Conservation (phyloP, 1,139 yeast genomes). For the Williopsis jadinii region DNA sequence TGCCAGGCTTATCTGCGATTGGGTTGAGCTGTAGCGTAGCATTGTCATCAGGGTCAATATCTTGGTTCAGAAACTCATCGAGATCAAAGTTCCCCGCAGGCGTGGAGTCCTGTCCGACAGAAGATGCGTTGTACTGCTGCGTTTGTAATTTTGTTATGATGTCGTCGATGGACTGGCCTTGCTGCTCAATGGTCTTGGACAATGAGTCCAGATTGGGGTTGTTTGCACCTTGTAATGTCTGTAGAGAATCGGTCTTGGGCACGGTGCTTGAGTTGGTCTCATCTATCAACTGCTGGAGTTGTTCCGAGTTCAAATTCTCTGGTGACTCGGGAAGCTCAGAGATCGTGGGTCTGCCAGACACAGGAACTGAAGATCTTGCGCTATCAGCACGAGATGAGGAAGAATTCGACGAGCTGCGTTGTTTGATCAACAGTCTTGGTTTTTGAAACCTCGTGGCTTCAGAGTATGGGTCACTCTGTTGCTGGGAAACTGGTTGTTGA, state of each 20-base stretch:
- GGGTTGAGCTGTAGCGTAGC: not conserved
- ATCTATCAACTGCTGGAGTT: constrained; percentile 3
- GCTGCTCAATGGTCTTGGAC: constrained; percentile 18
- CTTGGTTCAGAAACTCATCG: constrained; percentile 17
- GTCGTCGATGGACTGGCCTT: constrained; percentile 20
- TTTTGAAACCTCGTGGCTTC: constrained; percentile 2
- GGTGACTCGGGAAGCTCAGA: constrained; percentile 6
- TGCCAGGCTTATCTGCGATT: constrained; percentile 1
- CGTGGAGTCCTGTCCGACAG: too few species aligned
- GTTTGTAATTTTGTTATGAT: constrained; percentile 14
- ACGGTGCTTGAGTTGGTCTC: not conserved
- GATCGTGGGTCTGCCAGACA: constrained; percentile 17
- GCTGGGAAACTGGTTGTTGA: constrained; percentile 1
- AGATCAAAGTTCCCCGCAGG: constrained; percentile 7
- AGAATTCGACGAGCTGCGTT: constrained; percentile 14
- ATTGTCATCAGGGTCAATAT: constrained; percentile 6
- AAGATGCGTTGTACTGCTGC: constrained; percentile 1
- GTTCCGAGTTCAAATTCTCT: not conserved
- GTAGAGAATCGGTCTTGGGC: not conserved
- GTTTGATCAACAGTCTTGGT: constrained; percentile 30
- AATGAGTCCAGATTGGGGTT: constrained; percentile 15
- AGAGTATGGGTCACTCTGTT: constrained; percentile 3
- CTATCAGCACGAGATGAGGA: constrained; percentile 6
- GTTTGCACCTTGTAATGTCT: not conserved
- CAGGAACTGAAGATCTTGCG: constrained; percentile 2